Conservation (phyloP, 2,329 filamentous ascomycete species). For the Cercospora sojina region DNA sequence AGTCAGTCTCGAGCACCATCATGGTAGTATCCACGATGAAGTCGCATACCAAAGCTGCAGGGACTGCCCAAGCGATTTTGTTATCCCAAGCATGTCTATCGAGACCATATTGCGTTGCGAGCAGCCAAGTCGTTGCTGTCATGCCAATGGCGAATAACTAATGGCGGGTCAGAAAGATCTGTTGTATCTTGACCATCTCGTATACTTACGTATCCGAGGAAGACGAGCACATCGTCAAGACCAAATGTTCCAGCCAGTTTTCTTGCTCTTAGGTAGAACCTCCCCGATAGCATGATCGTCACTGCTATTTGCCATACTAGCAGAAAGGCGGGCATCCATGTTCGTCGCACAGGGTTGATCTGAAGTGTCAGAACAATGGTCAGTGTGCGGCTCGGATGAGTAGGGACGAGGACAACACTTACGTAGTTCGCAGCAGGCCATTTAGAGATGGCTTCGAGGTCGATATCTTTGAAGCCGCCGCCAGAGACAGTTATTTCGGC, state of each 20-base stretch:
- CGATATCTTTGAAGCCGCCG: background rate
- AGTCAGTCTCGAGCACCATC: background rate
- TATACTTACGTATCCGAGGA: constrained; percentile 25
- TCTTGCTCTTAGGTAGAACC: constrained; percentile 27
- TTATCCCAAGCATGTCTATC: constrained; percentile 33
- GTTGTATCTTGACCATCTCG: background rate
- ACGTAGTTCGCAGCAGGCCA: constrained; percentile 18
- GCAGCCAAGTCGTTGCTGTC: constrained; percentile 24
- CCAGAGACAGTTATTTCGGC: background rate
- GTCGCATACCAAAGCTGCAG: constrained; percentile 25
- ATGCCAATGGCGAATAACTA: constrained; percentile 27
- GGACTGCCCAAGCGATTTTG: constrained; percentile 13
- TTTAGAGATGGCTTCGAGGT: background rate
- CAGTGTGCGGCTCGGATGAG: constrained; percentile 8
- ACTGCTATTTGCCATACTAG: constrained; percentile 24
- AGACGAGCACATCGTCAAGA: constrained; percentile 29
- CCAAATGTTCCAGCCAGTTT: constrained; percentile 28
- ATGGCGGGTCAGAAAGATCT: background rate
- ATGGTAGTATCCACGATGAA: background rate
- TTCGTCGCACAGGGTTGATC: constrained; percentile 22
- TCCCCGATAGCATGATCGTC: constrained; percentile 25
- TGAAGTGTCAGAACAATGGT: background rate
- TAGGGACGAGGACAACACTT: background rate
- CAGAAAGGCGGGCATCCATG: constrained; percentile 31
- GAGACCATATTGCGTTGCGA: constrained; percentile 18